These are phyloP conservation scores for Harringtonia aguacate DNA, from an alignment of 2,329 filamentous ascomycete species.

Conservation along the genomic window DNA sequence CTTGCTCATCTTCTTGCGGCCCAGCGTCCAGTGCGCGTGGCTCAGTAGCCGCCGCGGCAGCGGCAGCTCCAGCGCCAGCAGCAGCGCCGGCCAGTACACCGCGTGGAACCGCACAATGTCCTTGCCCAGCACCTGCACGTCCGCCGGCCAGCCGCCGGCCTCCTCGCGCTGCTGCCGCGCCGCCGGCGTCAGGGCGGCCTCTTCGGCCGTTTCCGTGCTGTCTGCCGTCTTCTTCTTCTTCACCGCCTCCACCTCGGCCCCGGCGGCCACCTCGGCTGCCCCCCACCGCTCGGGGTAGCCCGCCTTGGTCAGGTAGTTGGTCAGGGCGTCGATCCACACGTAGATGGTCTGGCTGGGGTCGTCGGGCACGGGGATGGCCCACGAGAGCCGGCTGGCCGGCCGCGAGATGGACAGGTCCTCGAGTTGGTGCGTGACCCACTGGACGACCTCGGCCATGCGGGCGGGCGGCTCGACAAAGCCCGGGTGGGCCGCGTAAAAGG, in stretches of 20 bases:
- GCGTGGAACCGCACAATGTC: slow-evolving; percentile 95
- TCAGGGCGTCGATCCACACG: slow-evolving; percentile 91
- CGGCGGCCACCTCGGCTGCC: slow-evolving; percentile 40
- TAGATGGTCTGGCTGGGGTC: slow-evolving; percentile 87
- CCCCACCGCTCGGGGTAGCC: slow-evolving; percentile 65
- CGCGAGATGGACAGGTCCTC: slow-evolving; percentile 79
- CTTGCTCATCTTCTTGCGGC: slow-evolving; percentile 90
- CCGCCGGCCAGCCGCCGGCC: slow-evolving; percentile 70
- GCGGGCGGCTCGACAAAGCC: slow-evolving; percentile 62
- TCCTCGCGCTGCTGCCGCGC: slow-evolving; percentile 22
- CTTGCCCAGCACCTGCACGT: slow-evolving; percentile 90
- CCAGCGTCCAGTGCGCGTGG: slow-evolving; percentile 94
- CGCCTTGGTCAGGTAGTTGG: slow-evolving; percentile 85
- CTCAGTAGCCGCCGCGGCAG: slow-evolving; percentile 71
- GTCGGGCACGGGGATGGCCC: slow-evolving; percentile 76
- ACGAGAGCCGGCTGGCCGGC: slow-evolving; percentile 63
- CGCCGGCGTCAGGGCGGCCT: slow-evolving; percentile 24
- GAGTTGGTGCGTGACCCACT: slow-evolving; percentile 66
- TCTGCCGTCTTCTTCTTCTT: not conserved
- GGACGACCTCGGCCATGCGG: slow-evolving; percentile 68
- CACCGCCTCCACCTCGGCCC: not conserved
- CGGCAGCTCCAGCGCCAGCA: slow-evolving; percentile 77
- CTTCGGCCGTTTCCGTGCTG: not conserved
- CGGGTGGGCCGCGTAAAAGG: slow-evolving; percentile 70
- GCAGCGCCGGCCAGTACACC: slow-evolving; percentile 94